Conservation (phyloP, 225 moss, liverwort and hornwort genomes). For the Sphagnum contortum region DNA sequence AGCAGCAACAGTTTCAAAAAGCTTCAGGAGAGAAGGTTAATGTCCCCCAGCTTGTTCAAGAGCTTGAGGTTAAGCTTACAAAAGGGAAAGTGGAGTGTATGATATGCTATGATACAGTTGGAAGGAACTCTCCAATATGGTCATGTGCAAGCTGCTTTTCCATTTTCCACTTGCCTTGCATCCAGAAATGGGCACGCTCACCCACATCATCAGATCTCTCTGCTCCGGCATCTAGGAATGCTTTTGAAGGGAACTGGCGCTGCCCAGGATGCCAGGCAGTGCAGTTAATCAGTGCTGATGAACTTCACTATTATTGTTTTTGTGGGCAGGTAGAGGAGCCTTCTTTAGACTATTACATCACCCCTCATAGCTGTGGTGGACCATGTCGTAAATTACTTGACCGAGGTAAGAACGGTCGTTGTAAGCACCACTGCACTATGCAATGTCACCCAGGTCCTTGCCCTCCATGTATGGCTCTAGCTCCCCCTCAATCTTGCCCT, state of each 20-base stretch:
- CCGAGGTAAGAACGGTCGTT: slow-evolving; percentile 62
- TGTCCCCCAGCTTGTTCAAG: slow-evolving; percentile 81
- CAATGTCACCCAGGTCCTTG: slow-evolving; percentile 98
- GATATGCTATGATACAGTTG: slow-evolving; percentile 92
- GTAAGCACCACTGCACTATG: slow-evolving; percentile 85
- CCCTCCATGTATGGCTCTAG: slow-evolving; percentile 82
- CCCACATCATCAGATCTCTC: slow-evolving; percentile 75
- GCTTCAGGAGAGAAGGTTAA: slow-evolving; percentile 18
- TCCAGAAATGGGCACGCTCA: slow-evolving; percentile 82
- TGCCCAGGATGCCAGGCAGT: slow-evolving; percentile 98
- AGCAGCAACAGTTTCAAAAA: slow-evolving; percentile 22
- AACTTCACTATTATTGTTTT: slow-evolving; percentile 79
- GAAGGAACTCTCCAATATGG: slow-evolving; percentile 73
- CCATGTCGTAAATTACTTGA: slow-evolving; percentile 82
- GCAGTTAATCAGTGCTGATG: slow-evolving; percentile 60
- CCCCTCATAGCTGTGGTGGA: slow-evolving; percentile 94
- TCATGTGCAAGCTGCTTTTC: slow-evolving; percentile 85
- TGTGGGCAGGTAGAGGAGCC: slow-evolving; percentile 84
- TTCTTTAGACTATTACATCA: slow-evolving; percentile 70
- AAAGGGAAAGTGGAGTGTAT: slow-evolving; percentile 84
- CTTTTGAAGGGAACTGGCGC: slow-evolving; percentile 78
- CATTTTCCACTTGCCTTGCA: slow-evolving; percentile 85
- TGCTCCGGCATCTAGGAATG: slow-evolving; percentile 41
- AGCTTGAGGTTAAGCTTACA: slow-evolving; percentile 78
- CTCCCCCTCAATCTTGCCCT: slow-evolving; percentile 76